Evolutionary conservation across 257 asterid species (phyloP).

Genomic region (Fraxinus excelsior): DNA sequence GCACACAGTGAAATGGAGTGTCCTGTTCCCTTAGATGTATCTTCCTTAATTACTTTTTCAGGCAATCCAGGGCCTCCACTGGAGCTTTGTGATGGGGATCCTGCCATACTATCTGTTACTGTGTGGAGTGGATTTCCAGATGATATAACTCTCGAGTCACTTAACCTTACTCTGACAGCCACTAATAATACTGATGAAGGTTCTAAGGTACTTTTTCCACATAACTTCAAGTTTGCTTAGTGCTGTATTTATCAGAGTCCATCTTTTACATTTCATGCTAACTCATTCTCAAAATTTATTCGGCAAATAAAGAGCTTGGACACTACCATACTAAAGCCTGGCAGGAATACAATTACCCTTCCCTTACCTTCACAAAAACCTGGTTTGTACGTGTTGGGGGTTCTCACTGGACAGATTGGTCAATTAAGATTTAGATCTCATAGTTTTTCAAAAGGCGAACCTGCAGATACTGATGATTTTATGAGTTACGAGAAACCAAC

Average conservation of each 20-base stretch:
- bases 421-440: slow-evolving; percentile 97
- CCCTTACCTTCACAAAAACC: slow-evolving; percentile 94
- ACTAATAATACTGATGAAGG: slow-evolving; percentile 92
- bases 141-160: slow-evolving; percentile 92
- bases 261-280: slow-evolving; percentile 27
- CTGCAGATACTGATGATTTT: slow-evolving; percentile 92
- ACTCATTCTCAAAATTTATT: slow-evolving; percentile 30
- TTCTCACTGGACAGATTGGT: slow-evolving; percentile 97
- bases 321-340: slow-evolving; percentile 82
- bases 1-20: slow-evolving; percentile 97
- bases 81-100: slow-evolving; percentile 96
- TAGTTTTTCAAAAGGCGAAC: slow-evolving; percentile 92
- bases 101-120: slow-evolving; percentile 81
- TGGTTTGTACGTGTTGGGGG: slow-evolving; percentile 95
- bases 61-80: slow-evolving; percentile 89
- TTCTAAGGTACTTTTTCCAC: slow-evolving; percentile 71
- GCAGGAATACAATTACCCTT: slow-evolving; percentile 72
- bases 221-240: slow-evolving; percentile 21
- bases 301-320: slow-evolving; percentile 84
- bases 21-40: slow-evolving; percentile 95
- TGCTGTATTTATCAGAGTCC: slow-evolving; percentile 26
- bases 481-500: slow-evolving; percentile 98
- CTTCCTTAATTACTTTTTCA: slow-evolving; percentile 92
- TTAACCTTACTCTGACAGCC: slow-evolving; percentile 84
- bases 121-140: slow-evolving; percentile 99